A percentile compares a stretch with the other conserved stretches of the same genome.
Conservation (phyloP, 805 yeast genomes). For the Starmerella lactis-condensi region DNA sequence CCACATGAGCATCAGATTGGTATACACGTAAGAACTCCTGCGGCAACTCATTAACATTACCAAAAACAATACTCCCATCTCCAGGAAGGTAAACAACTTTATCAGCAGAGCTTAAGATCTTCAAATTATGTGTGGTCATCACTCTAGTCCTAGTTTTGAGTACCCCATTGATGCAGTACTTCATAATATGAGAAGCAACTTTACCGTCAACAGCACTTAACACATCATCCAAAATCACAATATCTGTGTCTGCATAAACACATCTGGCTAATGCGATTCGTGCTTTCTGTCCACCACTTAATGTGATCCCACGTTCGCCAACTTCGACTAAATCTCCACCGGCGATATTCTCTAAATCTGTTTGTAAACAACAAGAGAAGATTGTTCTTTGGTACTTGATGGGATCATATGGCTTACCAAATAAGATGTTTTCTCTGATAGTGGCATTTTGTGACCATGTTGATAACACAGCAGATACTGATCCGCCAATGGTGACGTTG, state of each 20-base stretch:
- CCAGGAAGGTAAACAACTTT: constrained; percentile 44
- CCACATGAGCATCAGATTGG: neutral
- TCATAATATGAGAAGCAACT: constrained; percentile 62
- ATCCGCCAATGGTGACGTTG: constrained; percentile 33
- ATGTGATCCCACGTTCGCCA: constrained; percentile 76
- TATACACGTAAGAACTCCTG: constrained; percentile 1
- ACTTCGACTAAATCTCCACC: constrained; percentile 58
- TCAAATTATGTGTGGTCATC: constrained; percentile 69
- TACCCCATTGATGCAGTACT: constrained; percentile 44
- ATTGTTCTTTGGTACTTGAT: constrained; percentile 36
- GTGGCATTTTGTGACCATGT: constrained; percentile 80
- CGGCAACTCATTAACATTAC: constrained; percentile 38
- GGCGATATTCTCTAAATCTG: constrained; percentile 47
- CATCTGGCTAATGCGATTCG: constrained; percentile 70
- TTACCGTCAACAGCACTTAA: constrained; percentile 77
- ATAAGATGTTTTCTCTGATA: constrained; percentile 51
- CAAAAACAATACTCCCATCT: constrained; percentile 43
- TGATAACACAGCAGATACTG: constrained; percentile 36
- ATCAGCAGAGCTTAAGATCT: constrained; percentile 51
- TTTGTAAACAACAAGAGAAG: constrained; percentile 43
- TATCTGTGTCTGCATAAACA: constrained; percentile 47
- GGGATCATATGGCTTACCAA: constrained; percentile 40
- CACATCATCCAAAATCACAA: constrained; percentile 60
- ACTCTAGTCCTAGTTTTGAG: constrained; percentile 44
- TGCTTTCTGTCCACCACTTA: constrained; percentile 85